Percentiles rank a stretch among this genome's conserved stretches.
Evolutionary conservation across 2,329 filamentous ascomycete species (phyloP).

Genomic region (Xylariaceae sp.): DNA sequence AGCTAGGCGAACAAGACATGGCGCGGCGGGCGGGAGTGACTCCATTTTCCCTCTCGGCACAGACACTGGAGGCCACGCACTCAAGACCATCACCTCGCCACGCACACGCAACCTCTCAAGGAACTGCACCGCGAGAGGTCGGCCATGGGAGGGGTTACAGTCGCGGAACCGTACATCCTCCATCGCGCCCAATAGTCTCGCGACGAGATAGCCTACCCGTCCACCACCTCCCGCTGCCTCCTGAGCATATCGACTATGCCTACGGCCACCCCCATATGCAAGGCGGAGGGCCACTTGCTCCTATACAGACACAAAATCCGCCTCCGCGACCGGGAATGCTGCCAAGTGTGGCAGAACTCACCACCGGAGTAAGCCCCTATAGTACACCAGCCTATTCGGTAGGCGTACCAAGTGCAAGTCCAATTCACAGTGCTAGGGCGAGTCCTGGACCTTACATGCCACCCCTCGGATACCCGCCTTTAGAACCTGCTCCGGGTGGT

Average conservation of each 20-base stretch:
- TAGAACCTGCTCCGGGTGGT: conserved; percentile 35
- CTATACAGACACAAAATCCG: conserved; percentile 46
- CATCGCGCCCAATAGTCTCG: conserved; percentile 35
- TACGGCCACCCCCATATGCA: conserved; percentile 33
- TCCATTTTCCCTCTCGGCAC: conserved; percentile 69
- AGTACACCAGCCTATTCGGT: conserved; percentile 53
- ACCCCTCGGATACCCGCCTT: conserved; percentile 31
- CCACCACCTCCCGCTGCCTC: conserved; percentile 26
- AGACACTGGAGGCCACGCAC: conserved; percentile 44
- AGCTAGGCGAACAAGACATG: conserved; percentile 91
- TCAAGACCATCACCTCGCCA: conserved; percentile 36
- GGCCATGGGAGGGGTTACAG: conserved; percentile 36
- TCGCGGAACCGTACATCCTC: conserved; percentile 17
- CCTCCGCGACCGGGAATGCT: conserved; percentile 43
- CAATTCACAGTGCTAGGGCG: conserved; percentile 36
- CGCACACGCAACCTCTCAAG: conserved; percentile 44
- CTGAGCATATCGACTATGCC: conserved; percentile 19
- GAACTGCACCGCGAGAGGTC: conserved; percentile 40
- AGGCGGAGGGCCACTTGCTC: conserved; percentile 43
- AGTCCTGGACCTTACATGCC: conserved; percentile 42
- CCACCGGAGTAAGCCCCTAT: conserved; percentile 60
- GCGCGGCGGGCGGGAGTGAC: conserved; percentile 84
- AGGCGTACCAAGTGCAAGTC: conserved; percentile 36
- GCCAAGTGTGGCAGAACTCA: conserved; percentile 61
- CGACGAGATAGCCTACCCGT: conserved; percentile 40